Base-by-base conservation (phyloP, 2,329 filamentous ascomycete genomes). In the Neofusicoccum parvum region DNA sequence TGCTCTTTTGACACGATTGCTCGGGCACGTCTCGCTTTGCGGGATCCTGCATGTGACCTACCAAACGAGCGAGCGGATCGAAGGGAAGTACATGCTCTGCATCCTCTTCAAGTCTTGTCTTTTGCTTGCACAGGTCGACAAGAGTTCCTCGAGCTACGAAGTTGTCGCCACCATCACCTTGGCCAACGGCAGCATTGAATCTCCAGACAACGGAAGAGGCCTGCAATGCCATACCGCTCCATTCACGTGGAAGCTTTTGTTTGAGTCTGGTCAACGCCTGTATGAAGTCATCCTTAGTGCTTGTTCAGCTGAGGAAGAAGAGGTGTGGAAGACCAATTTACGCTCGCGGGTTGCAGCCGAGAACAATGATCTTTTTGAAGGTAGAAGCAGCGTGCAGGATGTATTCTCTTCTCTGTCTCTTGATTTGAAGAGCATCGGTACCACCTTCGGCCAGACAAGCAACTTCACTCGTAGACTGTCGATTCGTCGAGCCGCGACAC, bases 211-310 rank as follows among this genome's bases (percentile, higher is more conserved):
- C 74, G 89, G 90, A 20, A 85, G 87, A 83, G 92, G 92, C 0
- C 76, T 98, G 7, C 92, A 94, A 81, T 97, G 93, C 72, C 90
- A 95, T 68, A 92, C 91, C 3, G 91, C 92, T 0, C 88, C 91
- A 0, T 92, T 92, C 75, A 95, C 93, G 1, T 98, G 94, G 94
- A 99, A 98, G 75, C 73, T 97, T 11, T 84, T 92, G 2, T 97
- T 98, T 72, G 89, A 95, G 74, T 87, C 87, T 69, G 85, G 90
- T 65, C 86, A 90, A 69, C 88, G 91, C 67, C 82, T 94, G 62
- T 94, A 92, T 74, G 94, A 98, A 77, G 79, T 97, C 15, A 88
- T 97, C 46, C 84, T 97, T 79, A 96, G 91, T 69, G 94, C 93
- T 41, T 97, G 93, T 71, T 94, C 90, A 1, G 82, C 87, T 0